Evolutionary conservation across 805 yeast species (phyloP).

Genomic region (Starmerella potacharoeniae): DNA sequence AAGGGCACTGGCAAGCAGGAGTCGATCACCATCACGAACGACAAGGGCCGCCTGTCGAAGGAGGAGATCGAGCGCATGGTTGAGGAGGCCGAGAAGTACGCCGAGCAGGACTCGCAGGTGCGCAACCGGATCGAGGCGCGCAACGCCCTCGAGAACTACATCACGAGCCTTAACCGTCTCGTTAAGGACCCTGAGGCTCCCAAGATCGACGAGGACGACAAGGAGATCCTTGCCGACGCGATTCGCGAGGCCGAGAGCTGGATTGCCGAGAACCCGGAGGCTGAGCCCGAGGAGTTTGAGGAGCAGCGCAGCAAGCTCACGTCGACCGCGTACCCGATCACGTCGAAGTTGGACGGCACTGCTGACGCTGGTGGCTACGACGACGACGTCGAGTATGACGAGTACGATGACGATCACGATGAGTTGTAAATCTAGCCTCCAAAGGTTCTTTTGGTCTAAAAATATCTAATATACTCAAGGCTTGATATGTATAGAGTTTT

Average conservation of each 20-base stretch:
- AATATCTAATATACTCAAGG: neutral
- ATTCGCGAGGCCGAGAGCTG: constrained; percentile 76
- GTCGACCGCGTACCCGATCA: constrained; percentile 80
- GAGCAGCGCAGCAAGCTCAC: constrained; percentile 80
- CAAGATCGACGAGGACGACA: constrained; percentile 80
- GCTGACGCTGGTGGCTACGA: constrained; percentile 52
- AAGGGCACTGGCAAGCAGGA: constrained; percentile 91
- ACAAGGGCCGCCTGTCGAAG: constrained; percentile 85
- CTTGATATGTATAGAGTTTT: neutral
- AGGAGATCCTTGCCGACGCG: constrained; percentile 79
- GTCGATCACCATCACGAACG: constrained; percentile 83
- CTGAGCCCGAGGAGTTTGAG: constrained; percentile 84
- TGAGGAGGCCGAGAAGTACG: constrained; percentile 89
- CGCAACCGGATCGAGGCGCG: constrained; percentile 80
- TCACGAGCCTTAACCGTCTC: constrained; percentile 69
- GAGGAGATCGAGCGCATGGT: constrained; percentile 97
- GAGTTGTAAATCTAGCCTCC: constrained; percentile 14
- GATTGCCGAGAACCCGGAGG: constrained; percentile 75
- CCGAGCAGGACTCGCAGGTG: constrained; percentile 77
- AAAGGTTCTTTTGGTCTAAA: neutral
- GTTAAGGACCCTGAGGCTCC: constrained; percentile 41
- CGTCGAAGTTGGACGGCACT: constrained; percentile 63
- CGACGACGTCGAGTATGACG: constrained; percentile 34
- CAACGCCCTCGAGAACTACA: constrained; percentile 80
- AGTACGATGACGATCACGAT: constrained; percentile 23